Conservation (phyloP, 2,329 filamentous ascomycete genomes). For the Macrophomina phaseolina region DNA sequence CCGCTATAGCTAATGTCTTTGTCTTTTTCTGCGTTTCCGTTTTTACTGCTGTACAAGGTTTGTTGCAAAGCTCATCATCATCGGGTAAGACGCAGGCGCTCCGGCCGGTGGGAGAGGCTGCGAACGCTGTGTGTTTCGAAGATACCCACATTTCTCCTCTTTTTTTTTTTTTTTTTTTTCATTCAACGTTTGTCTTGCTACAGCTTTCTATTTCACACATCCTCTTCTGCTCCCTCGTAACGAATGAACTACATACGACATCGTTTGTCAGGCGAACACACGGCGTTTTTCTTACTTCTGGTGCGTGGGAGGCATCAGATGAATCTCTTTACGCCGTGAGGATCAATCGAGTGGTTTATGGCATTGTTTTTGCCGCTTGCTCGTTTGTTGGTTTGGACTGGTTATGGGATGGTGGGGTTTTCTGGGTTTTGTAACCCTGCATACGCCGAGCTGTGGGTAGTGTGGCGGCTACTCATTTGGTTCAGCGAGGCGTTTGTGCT, state of each 20-base stretch:
- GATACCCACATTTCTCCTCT: conserved; percentile 17
- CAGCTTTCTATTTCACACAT: not conserved
- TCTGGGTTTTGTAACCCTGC: not conserved
- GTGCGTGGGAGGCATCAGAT: conserved; percentile 13
- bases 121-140: conserved; percentile 26
- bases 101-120: conserved; percentile 27
- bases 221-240: not conserved
- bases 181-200: not conserved
- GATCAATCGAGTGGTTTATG: not conserved
- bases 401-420: not conserved
- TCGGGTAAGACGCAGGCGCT: conserved; percentile 27
- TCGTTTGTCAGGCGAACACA: not conserved
- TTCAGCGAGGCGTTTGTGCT: conserved; percentile 10
- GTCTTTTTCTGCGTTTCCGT: not conserved
- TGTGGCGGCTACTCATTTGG: conserved; percentile 1
- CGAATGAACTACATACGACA: not conserved
- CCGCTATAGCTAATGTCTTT: conserved; percentile 10
- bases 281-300: conserved; percentile 14
- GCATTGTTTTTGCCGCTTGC: not conserved
- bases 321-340: not conserved
- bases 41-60: not conserved
- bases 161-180: not conserved
- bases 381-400: not conserved
- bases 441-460: conserved; percentile 10
- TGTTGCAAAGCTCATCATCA: not conserved